phyloP scores from a whole-genome alignment of 306 rosid genomes.

The Abrus pulchellus region DNA sequence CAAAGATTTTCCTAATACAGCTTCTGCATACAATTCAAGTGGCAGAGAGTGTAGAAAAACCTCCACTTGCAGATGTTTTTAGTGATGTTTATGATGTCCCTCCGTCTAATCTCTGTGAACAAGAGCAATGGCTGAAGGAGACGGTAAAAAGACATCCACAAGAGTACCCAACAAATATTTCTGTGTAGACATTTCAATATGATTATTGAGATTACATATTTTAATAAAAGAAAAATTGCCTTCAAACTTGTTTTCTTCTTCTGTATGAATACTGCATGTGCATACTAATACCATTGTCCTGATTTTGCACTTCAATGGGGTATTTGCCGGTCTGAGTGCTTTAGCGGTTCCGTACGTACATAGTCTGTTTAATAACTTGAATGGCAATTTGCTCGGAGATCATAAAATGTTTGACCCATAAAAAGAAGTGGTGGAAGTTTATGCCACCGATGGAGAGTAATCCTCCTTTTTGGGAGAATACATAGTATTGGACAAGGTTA shows the following conservation, averaged over 20 bases:
- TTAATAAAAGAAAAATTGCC: neutral
- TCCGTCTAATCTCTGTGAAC: slow-evolving; percentile 82
- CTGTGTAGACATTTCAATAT: slow-evolving; percentile 50
- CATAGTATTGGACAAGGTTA: neutral
- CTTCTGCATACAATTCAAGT: slow-evolving; percentile 81
- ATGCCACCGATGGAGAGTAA: neutral
- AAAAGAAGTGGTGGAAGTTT: neutral
- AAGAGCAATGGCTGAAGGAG: slow-evolving; percentile 74
- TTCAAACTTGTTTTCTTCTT: slow-evolving; percentile 23
- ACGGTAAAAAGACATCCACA: slow-evolving; percentile 64
- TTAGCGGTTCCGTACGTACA: neutral
- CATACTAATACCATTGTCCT: neutral
- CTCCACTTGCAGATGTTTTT: slow-evolving; percentile 75
- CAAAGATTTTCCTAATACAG: slow-evolving; percentile 57
- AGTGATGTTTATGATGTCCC: slow-evolving; percentile 81
- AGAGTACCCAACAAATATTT: slow-evolving; percentile 73
- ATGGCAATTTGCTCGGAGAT: neutral
- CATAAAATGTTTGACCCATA: neutral
- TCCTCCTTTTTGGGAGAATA: neutral
- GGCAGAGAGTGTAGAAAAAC: slow-evolving; percentile 83
- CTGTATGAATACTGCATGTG: slow-evolving; percentile 6
- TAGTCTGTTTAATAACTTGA: neutral
- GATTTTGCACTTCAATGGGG: slow-evolving; percentile 11
- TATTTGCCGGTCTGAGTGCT: neutral
- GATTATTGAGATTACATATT: neutral